phyloP scores from a whole-genome alignment of 1,284 basidiomycete genomes.

The Pholiota adiposa region DNA sequence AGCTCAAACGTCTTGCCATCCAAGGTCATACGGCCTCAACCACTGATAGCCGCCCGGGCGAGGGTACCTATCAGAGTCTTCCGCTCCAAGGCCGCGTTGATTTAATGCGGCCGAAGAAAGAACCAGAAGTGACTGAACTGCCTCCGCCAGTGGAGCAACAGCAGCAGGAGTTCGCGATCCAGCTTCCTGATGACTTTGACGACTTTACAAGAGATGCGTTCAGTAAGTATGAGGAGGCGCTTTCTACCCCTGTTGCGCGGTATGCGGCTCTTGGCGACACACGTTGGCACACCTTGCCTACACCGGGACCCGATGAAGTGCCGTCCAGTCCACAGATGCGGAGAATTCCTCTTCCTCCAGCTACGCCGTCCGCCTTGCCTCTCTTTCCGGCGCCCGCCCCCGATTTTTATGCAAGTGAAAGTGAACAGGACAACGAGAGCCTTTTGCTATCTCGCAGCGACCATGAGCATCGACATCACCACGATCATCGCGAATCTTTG shows the following conservation, averaged over 20 bases:
- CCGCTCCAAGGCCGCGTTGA: conserved; percentile 88
- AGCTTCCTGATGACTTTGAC: conserved; percentile 23
- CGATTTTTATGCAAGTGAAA: conserved; percentile 35
- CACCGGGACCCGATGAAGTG: conserved; percentile 60
- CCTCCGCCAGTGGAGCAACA: conserved; percentile 14
- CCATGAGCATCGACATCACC: conserved; percentile 17
- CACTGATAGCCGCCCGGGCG: conserved; percentile 35
- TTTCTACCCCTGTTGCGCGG: conserved; percentile 27
- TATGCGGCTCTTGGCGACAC: conserved; percentile 20
- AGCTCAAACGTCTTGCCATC: conserved; percentile 69
- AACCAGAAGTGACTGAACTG: conserved; percentile 19
- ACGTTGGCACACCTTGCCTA: conserved; percentile 48
- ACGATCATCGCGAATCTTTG: conserved; percentile 5
- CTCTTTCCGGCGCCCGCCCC: conserved; percentile 25
- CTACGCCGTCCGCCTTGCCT: conserved; percentile 37
- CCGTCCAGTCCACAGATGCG: conserved; percentile 44
- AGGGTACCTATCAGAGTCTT: conserved; percentile 78
- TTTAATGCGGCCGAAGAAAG: conserved; percentile 69
- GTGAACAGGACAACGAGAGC: conserved; percentile 26
- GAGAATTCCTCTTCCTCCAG: conserved; percentile 45
- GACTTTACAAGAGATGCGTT: conserved; percentile 19
- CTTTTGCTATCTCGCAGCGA: conserved; percentile 22
- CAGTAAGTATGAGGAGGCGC: conserved; percentile 21
- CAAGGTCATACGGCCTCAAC: conserved; percentile 52
- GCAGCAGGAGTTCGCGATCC: conserved; percentile 13